These are phyloP conservation scores for Paraconiothyrium sp. DNA, from an alignment of 2,329 filamentous ascomycete genomes.

Conservation along the genomic window DNA sequence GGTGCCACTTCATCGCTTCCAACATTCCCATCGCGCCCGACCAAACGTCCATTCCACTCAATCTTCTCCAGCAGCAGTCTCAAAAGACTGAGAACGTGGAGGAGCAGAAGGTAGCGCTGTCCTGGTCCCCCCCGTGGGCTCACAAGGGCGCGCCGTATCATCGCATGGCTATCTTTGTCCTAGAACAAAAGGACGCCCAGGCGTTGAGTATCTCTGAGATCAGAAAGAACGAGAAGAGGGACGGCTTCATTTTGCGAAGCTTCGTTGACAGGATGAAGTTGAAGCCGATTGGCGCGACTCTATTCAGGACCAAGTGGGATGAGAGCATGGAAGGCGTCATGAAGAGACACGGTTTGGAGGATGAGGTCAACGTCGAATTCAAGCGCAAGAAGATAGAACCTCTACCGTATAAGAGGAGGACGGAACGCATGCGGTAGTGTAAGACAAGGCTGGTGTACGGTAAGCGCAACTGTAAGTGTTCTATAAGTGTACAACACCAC, in stretches of 20 bases:
- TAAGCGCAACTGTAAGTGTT: conserved; percentile 25
- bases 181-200: conserved; percentile 75
- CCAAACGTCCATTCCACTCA: conserved; percentile 44
- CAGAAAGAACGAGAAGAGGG: conserved; percentile 66
- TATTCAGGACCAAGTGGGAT: conserved; percentile 93
- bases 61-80: conserved; percentile 43
- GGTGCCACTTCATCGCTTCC: conserved; percentile 87
- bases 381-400: conserved; percentile 79
- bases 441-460: conserved; percentile 13
- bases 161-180: conserved; percentile 81
- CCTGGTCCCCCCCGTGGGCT: conserved; percentile 86
- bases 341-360: conserved; percentile 77
- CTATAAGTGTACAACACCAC: conserved; percentile 29
- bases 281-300: conserved; percentile 78
- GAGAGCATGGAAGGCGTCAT: conserved; percentile 88
- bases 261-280: conserved; percentile 76
- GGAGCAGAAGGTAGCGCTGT: conserved; percentile 70
- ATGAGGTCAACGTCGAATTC: conserved; percentile 80
- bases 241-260: conserved; percentile 78
- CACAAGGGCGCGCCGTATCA: conserved; percentile 94
- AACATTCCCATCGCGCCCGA: conserved; percentile 73
- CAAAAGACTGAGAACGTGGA: conserved; percentile 58
- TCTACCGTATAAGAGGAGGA: conserved; percentile 70
- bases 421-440: conserved; percentile 56
- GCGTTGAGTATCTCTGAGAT: conserved; percentile 64